phyloP scores from a whole-genome alignment of 257 asterid genomes.

The Galeopsis tetrahit region DNA sequence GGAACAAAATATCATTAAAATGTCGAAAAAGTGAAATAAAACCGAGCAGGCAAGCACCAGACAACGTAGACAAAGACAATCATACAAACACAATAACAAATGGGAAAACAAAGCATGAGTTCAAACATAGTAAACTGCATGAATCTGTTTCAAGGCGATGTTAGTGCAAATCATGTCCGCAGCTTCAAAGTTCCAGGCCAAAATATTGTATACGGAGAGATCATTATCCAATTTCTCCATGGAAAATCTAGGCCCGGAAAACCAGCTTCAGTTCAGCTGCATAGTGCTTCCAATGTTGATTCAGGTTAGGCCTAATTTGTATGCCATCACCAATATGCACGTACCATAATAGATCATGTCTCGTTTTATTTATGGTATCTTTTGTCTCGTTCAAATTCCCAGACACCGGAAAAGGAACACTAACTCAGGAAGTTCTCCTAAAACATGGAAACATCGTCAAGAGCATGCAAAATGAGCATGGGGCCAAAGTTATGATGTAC shows the following conservation, averaged over 20 bases:
- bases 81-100: not conserved
- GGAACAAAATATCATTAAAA: not conserved
- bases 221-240: constrained; percentile 36
- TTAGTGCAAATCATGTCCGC: not conserved
- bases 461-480: constrained; percentile 19
- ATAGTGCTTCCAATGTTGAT: constrained; percentile 41
- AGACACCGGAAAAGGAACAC: constrained; percentile 43
- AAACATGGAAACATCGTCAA: constrained; percentile 33
- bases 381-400: not conserved
- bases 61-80: constrained; percentile 8
- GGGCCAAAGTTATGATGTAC: constrained; percentile 28
- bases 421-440: constrained; percentile 33
- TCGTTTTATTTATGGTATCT: not conserved
- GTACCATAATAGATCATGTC: not conserved
- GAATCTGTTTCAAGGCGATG: constrained; percentile 35
- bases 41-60: not conserved
- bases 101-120: constrained; percentile 27
- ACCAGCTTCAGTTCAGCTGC: constrained; percentile 44
- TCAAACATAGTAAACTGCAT: constrained; percentile 35
- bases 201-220: constrained; percentile 41
- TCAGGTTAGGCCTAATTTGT: constrained; percentile 38
- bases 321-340: not conserved
- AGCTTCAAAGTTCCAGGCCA: constrained; percentile 16
- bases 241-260: constrained; percentile 40
- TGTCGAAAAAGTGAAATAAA: not conserved